Percentiles rank a stretch among this genome's conserved stretches.
These are phyloP conservation scores for Fusarium mangiferae DNA, from an alignment of 2,329 filamentous ascomycete genomes.

Conservation along the genomic window DNA sequence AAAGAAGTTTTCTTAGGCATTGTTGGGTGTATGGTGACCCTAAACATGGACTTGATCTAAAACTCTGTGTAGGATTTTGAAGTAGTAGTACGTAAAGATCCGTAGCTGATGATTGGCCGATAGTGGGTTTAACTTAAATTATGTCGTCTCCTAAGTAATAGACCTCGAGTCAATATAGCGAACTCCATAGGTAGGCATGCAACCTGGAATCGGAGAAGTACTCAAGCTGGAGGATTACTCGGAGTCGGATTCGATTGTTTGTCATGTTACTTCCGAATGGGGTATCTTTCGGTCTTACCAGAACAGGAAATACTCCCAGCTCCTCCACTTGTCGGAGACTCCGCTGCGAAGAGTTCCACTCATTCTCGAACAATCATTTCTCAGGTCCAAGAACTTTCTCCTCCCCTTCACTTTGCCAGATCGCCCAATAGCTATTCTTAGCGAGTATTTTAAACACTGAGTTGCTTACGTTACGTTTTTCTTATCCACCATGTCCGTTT, in stretches of 20 bases:
- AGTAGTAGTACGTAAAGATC: accelerated
- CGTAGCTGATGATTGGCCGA: accelerated
- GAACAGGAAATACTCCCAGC: neutral
- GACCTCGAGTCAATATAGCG: neutral
- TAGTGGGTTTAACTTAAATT: accelerated
- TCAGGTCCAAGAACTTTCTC: neutral
- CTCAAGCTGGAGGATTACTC: neutral
- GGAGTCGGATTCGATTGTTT: neutral
- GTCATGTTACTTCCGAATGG: neutral
- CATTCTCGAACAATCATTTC: neutral
- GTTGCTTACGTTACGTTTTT: too few relatives aligned
- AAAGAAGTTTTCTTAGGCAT: accelerated
- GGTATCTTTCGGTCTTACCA: neutral
- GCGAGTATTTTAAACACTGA: neutral
- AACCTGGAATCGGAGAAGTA: neutral
- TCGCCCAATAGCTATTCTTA: neutral
- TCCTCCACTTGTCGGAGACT: neutral
- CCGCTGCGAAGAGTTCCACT: neutral
- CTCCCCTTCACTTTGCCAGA: neutral
- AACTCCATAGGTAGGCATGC: neutral
- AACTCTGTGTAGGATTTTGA: neutral
- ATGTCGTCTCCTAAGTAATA: accelerated
- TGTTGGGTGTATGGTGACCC: neutral
- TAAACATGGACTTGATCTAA: too few relatives aligned
- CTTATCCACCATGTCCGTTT: neutral